Percentiles rank a stretch among this genome's conserved stretches.
phyloP scores from a whole-genome alignment of 805 yeast species.

The Brettanomyces anomalus region DNA sequence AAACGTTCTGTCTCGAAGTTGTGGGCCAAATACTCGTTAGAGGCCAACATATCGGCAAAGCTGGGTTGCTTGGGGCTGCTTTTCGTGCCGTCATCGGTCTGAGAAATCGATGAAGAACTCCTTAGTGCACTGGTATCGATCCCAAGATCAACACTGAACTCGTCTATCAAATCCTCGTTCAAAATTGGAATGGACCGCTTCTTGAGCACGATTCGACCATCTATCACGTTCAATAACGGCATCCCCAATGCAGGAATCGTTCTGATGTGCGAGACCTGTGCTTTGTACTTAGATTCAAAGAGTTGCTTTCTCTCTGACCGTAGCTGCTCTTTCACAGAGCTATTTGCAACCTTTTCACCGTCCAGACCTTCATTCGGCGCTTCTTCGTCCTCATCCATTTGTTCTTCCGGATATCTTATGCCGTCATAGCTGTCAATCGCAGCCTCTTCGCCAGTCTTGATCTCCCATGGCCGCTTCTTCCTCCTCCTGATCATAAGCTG shows the following conservation, averaged over 20 bases:
- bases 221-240: slow-evolving; percentile 43
- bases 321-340: slow-evolving; percentile 18
- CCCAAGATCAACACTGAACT: slow-evolving; percentile 25
- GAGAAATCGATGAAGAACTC: not conserved
- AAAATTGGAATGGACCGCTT: slow-evolving; percentile 34
- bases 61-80: slow-evolving; percentile 11
- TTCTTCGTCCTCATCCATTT: slow-evolving; percentile 12
- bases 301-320: slow-evolving; percentile 19
- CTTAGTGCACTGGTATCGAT: slow-evolving; percentile 16
- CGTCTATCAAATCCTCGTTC: slow-evolving; percentile 26
- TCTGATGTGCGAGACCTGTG: slow-evolving; percentile 22
- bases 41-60: slow-evolving; percentile 15
- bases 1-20: slow-evolving; percentile 24
- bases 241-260: slow-evolving; percentile 48
- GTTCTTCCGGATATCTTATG: slow-evolving; percentile 4
- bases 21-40: slow-evolving; percentile 23
- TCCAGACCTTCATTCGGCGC: not conserved
- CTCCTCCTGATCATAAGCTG: slow-evolving; percentile 15
- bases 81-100: not conserved
- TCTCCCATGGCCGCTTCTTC: not conserved
- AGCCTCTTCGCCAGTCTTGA: slow-evolving; percentile 4
- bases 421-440: slow-evolving; percentile 3
- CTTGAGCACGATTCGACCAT: slow-evolving; percentile 38
- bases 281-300: slow-evolving; percentile 24
- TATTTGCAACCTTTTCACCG: not conserved